A percentile compares a stretch with the other conserved stretches of the same genome.
Evolutionary conservation across 208 protist genomes (phyloP).

Genomic region (Trypanosoma rangeli): DNA sequence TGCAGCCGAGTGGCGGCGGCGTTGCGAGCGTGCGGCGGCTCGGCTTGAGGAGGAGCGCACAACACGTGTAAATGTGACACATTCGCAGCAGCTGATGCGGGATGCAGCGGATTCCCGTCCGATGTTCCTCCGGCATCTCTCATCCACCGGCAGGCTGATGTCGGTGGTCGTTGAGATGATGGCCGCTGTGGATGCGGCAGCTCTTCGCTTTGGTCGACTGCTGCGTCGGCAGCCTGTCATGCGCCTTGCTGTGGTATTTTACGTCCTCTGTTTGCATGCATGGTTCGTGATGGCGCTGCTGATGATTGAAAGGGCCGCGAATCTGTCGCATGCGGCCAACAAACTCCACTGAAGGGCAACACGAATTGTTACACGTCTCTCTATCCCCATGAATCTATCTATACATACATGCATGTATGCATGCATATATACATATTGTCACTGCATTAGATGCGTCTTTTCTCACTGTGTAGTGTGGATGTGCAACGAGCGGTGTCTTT

Average conservation of each 20-base stretch:
- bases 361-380: background rate
- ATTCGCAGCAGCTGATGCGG: constrained; percentile 4
- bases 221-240: constrained; percentile 35
- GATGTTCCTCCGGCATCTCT: constrained; percentile 9
- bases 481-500: background rate
- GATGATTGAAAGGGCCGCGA: constrained; percentile 5
- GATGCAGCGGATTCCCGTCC: constrained; percentile 6
- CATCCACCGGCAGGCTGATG: constrained; percentile 20
- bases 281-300: constrained; percentile 34
- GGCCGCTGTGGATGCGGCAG: constrained; percentile 30
- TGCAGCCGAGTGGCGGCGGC: constrained; percentile 43
- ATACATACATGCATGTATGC: background rate
- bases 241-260: constrained; percentile 41
- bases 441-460: background rate
- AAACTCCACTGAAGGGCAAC: background rate
- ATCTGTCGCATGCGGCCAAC: background rate
- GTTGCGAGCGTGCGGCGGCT: constrained; percentile 44
- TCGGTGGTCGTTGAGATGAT: constrained; percentile 10
- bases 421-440: constrained; percentile 6
- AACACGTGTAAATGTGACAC: constrained; percentile 30
- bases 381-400: constrained; percentile 1
- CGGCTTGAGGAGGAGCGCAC: constrained; percentile 47
- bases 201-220: constrained; percentile 31
- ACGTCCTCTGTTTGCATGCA: constrained; percentile 55
- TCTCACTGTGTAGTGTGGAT: background rate